Evolutionary conservation across 257 asterid genomes (phyloP).

Genomic region (Nicotiana obtusifolia): DNA sequence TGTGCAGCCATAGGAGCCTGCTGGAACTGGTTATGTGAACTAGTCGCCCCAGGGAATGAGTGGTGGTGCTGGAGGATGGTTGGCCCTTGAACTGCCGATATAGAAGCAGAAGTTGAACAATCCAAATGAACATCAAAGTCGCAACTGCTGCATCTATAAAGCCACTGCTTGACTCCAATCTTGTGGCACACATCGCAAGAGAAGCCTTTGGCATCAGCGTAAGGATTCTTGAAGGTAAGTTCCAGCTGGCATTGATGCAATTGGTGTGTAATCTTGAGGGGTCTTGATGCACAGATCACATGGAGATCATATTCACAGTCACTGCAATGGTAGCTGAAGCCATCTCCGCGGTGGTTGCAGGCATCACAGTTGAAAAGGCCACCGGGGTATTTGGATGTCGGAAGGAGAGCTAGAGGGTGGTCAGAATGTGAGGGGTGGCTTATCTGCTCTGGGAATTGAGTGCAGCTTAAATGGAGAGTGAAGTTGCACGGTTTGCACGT

Average conservation of each 20-base stretch:
- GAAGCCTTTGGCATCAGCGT: conserved; percentile 32
- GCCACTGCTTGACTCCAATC: conserved; percentile 52
- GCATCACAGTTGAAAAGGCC: conserved; percentile 58
- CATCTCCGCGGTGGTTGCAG: conserved; percentile 39
- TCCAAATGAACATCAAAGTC: conserved; percentile 56
- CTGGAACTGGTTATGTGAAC: conserved; percentile 19
- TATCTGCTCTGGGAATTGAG: conserved; percentile 35
- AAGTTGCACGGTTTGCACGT: conserved; percentile 53
- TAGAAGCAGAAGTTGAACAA: conserved; percentile 17
- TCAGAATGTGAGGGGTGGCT: conserved; percentile 52
- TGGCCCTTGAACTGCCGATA: background rate
- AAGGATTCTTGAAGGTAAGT: conserved; percentile 46
- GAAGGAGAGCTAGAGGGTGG: conserved; percentile 45
- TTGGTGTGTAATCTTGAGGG: conserved; percentile 29
- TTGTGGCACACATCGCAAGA: conserved; percentile 48
- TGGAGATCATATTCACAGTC: conserved; percentile 56
- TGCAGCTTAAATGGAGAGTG: conserved; percentile 48
- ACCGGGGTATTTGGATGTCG: conserved; percentile 34
- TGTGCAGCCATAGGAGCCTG: background rate
- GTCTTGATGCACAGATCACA: conserved; percentile 46
- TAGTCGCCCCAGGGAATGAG: conserved; percentile 15
- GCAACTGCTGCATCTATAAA: conserved; percentile 48
- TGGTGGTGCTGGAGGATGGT: conserved; percentile 20
- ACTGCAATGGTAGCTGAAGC: conserved; percentile 58
- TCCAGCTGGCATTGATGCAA: conserved; percentile 48